A percentile compares a stretch with the other conserved stretches of the same genome.
phyloP scores from a whole-genome alignment of 2,329 filamentous ascomycete species.

The Sporothrix variecibatus region DNA sequence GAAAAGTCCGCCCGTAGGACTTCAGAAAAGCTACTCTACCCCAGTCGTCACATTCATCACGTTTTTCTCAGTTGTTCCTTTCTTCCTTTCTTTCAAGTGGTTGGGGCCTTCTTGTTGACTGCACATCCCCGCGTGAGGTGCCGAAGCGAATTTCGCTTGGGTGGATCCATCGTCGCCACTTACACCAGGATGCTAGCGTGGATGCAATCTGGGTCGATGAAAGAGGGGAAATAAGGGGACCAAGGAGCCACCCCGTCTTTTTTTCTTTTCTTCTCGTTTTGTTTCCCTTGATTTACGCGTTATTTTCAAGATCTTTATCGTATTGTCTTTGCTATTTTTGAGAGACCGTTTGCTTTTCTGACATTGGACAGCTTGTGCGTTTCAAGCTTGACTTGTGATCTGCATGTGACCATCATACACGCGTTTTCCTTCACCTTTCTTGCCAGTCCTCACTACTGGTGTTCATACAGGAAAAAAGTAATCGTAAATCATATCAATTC shows the following conservation, averaged over 20 bases:
- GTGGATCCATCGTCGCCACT: neutral
- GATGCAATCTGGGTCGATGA: neutral
- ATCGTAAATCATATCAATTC: neutral
- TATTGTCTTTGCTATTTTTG: too few species aligned
- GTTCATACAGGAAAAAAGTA: too few species aligned
- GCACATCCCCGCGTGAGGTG: neutral
- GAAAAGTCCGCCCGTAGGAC: neutral
- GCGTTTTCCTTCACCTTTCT: too few species aligned
- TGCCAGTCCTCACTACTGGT: too few species aligned
- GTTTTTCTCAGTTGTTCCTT: neutral
- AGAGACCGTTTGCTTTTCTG: too few species aligned
- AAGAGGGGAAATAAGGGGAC: neutral
- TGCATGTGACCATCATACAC: too few species aligned
- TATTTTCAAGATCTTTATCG: too few species aligned
- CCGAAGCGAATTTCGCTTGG: conserved; percentile 21
- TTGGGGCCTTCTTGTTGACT: neutral
- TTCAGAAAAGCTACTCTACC: neutral
- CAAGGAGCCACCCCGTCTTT: neutral
- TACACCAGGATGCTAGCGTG: neutral
- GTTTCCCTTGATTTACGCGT: neutral
- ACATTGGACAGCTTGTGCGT: too few species aligned
- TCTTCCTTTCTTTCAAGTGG: neutral
- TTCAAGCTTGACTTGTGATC: too few species aligned
- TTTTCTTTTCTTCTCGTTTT: neutral
- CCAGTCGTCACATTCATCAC: neutral